A percentile compares a stretch with the other conserved stretches of the same genome.
Conservation (phyloP, 257 asterid species). For the Nicotiana obtusifolia region DNA sequence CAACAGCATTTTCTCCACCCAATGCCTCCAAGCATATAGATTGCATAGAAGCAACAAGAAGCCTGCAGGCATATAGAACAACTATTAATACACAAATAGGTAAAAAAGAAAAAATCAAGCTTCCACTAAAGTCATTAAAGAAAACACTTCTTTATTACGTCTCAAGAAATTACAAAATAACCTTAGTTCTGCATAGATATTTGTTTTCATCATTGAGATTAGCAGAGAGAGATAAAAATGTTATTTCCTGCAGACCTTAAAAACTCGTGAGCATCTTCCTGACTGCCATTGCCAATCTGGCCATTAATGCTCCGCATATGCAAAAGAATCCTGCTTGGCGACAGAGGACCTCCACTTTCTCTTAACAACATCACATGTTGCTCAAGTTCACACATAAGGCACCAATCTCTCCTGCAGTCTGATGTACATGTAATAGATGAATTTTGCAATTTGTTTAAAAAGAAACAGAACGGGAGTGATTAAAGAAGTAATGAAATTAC, state of each 20-base stretch:
- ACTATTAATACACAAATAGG: background rate
- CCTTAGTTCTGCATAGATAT: background rate
- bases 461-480: background rate
- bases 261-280: slow-evolving; percentile 95
- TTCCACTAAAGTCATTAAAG: background rate
- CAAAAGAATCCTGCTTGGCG: slow-evolving; percentile 60
- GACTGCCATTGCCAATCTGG: slow-evolving; percentile 88
- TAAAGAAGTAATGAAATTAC: slow-evolving; percentile 25
- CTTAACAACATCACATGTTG: slow-evolving; percentile 51
- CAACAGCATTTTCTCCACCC: slow-evolving; percentile 72
- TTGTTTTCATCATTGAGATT: background rate
- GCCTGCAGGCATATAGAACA: slow-evolving; percentile 32
- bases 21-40: slow-evolving; percentile 68
- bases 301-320: slow-evolving; percentile 62
- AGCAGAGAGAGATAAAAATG: background rate
- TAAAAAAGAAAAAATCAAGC: background rate
- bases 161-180: background rate
- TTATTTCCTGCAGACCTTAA: slow-evolving; percentile 39
- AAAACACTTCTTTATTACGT: background rate
- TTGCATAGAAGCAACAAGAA: slow-evolving; percentile 91
- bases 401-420: slow-evolving; percentile 78
- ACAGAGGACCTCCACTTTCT: slow-evolving; percentile 64
- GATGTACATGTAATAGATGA: slow-evolving; percentile 8
- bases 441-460: background rate
- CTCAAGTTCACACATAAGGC: slow-evolving; percentile 89